Evolutionary conservation across 495 filamentous ascomycete genomes (phyloP).

Genomic region (Chaetomidium leptoderma): DNA sequence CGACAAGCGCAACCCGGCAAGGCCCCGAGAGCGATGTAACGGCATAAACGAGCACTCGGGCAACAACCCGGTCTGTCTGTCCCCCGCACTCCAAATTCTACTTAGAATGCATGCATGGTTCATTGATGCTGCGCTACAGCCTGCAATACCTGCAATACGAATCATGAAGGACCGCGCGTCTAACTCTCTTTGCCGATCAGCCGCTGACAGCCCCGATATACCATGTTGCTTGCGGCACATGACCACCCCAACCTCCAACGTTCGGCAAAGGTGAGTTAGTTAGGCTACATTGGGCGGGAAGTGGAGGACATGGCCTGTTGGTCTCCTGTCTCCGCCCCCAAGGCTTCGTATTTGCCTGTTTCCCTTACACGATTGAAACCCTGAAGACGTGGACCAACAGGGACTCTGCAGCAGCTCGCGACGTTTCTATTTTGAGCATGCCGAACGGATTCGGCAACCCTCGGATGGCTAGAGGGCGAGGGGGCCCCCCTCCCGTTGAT

Average conservation of each 20-base stretch:
- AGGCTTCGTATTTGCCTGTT: slow-evolving; percentile 12
- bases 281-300: background rate
- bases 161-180: background rate
- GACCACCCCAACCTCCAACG: background rate
- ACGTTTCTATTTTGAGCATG: background rate
- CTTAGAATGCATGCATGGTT: background rate
- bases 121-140: background rate
- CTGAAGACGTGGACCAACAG: background rate
- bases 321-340: too few relatives aligned
- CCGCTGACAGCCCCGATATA: background rate
- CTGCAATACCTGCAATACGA: too few relatives aligned
- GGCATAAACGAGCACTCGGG: background rate
- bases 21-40: slow-evolving; percentile 3
- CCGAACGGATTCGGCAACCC: background rate
- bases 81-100: background rate
- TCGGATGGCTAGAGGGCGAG: background rate
- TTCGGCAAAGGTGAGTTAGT: background rate
- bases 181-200: background rate
- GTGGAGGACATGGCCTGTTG: background rate
- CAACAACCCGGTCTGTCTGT: background rate
- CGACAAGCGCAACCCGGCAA: background rate
- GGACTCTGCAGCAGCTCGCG: background rate
- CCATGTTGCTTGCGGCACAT: background rate
- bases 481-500: background rate
- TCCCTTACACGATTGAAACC: background rate